A percentile compares a stretch with the other conserved stretches of the same genome.
Evolutionary conservation across 1,284 basidiomycete genomes (phyloP).

Genomic region (Retiboletus fuscus): DNA sequence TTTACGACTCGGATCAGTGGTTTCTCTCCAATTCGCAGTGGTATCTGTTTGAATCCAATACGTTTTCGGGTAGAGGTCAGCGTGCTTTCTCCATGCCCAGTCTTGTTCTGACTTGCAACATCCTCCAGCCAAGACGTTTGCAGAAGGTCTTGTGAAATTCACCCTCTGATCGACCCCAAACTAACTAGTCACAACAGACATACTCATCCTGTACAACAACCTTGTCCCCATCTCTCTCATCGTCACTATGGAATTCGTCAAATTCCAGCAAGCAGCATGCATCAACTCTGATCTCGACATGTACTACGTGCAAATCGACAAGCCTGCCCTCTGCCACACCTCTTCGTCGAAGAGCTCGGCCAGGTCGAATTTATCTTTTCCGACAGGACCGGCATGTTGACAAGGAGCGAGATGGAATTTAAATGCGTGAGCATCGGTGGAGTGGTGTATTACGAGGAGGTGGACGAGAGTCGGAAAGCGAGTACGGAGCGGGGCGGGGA

Average conservation of each 20-base stretch:
- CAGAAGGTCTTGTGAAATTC: conserved; percentile 69
- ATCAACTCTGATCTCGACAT: conserved; percentile 98
- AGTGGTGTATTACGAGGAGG: conserved; percentile 89
- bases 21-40: conserved; percentile 86
- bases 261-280: conserved; percentile 95
- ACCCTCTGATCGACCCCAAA: not conserved
- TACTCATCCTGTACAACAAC: conserved; percentile 98
- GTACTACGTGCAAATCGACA: conserved; percentile 96
- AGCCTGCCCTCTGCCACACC: conserved; percentile 95
- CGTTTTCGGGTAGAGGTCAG: conserved; percentile 72
- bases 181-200: conserved; percentile 65
- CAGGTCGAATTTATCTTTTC: conserved; percentile 99
- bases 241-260: conserved; percentile 99
- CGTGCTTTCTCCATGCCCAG: conserved; percentile 15
- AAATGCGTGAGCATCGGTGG: conserved; percentile 91
- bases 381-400: conserved; percentile 98
- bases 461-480: conserved; percentile 72
- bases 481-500: conserved; percentile 70
- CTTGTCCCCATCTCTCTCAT: conserved; percentile 99
- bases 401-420: conserved; percentile 99
- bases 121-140: conserved; percentile 75
- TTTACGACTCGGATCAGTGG: conserved; percentile 63
- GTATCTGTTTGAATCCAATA: conserved; percentile 77
- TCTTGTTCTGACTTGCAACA: conserved; percentile 13
- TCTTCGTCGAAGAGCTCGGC: conserved; percentile 97